Evolutionary conservation across 495 filamentous ascomycete species (phyloP).

Genomic region (Lophium mytilinum): DNA sequence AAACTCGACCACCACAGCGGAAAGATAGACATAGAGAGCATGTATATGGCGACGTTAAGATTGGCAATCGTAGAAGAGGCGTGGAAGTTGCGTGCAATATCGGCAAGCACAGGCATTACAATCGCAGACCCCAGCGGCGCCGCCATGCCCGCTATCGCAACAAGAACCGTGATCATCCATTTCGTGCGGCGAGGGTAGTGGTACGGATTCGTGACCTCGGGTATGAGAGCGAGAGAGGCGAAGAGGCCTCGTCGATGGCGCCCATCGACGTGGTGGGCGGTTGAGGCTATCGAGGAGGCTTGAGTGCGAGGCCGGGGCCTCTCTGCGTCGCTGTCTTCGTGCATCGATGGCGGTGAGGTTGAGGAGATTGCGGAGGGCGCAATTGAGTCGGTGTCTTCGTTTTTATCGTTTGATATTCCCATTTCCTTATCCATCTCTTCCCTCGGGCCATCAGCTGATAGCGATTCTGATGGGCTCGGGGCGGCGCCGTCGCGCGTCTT

Average conservation of each 20-base stretch:
- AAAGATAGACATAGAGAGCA: constrained; percentile 85
- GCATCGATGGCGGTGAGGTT: constrained; percentile 5
- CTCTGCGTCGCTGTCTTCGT: not conserved
- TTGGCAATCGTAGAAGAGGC: constrained; percentile 68
- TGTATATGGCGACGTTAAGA: constrained; percentile 76
- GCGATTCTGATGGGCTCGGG: not conserved
- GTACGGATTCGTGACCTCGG: constrained; percentile 70
- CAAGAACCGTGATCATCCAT: constrained; percentile 77
- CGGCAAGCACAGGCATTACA: constrained; percentile 67
- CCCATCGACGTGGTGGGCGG: constrained; percentile 52
- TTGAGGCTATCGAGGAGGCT: constrained; percentile 18
- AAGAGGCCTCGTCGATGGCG: constrained; percentile 66
- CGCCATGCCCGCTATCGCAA: constrained; percentile 65
- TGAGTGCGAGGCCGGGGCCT: constrained; percentile 6
- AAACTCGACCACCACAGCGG: constrained; percentile 94
- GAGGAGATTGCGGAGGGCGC: constrained; percentile 11
- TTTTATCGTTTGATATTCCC: constrained; percentile 1
- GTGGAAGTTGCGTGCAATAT: constrained; percentile 58
- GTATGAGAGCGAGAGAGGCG: constrained; percentile 63
- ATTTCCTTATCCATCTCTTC: constrained; percentile 12
- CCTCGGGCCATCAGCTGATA: not conserved
- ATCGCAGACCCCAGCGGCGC: constrained; percentile 83
- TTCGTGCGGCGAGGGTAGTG: constrained; percentile 65
- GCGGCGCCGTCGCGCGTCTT: not conserved
- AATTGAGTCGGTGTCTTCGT: constrained; percentile 19